Evolutionary conservation across 2,329 filamentous ascomycete genomes (phyloP), one percentile per base, ranked within the genome.

Genomic region (Raffaelea ambrosiae): DNA sequence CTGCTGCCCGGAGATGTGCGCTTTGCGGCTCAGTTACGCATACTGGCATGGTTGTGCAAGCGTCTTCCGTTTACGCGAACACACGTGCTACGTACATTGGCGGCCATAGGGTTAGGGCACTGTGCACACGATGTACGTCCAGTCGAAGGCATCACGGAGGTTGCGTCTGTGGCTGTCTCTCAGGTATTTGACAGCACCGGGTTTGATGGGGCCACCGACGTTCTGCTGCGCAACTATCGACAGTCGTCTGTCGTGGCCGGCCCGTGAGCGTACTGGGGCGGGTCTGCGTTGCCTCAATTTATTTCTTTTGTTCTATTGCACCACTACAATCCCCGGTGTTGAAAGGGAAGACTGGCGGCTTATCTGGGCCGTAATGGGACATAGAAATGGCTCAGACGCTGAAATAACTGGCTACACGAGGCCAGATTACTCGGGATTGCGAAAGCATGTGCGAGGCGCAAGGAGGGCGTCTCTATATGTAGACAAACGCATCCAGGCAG

Each of bases 91-190:
- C 40, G 40, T 19, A 53, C 53, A 16, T 43, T 57, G 31, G 54
- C 55, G 1, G 53, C 55, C 10, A 51, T 55, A 19, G 55, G 55
- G 2, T 40, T 57, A 8, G 55, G 46, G 2, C 54, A 57, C 49
- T 57, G 55, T 29, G 50, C 49, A 3, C 55, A 57, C 42, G 55
- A 57, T 20, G 55, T 55, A 16, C 51, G 55, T 8, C 55, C 55
- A 2, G 44, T 48, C 14, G 55, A 57, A 3, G 55, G 55, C 3
- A 44, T 53, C 10, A 42, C 47, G 7, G 50, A 52, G 18, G 52
- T 57, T 18, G 55, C 54, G 3, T 44, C 46, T n/a, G 49, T 52
- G 3, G 51, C 53, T 1, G 55, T 54, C 2, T 44, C 42, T 3
- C 43, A 48, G n/a, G 47, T 53, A 5, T 41, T 57, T 16, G 48